Base-by-base conservation (phyloP, 345 rosid genomes). In the Diplotaxis tenuifolia region DNA sequence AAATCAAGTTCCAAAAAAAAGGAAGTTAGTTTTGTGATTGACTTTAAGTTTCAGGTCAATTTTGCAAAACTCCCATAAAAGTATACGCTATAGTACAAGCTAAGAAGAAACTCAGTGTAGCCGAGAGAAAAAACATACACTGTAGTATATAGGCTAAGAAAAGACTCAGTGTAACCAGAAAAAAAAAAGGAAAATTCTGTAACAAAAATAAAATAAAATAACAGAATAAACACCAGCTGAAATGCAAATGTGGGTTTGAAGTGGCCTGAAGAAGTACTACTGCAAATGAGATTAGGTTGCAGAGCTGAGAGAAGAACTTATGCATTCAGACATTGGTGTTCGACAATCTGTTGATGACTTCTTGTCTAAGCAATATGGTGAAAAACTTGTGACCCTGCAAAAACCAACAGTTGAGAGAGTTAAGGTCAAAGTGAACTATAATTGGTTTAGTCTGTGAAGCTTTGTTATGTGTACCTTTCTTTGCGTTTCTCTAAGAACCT, bases 401-500 rank as follows among this genome's bases (percentile, higher is more conserved):
- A 25, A 56, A 11, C 32, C 38, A 55, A 20, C 42, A 11, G 50
- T 42, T 18, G 14, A 62, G 31, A 62, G 58, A 63, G 62, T 66
- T 65, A 2, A 66, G 45, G 12, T 58, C 38, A 58, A 71, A n/a
- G n/a, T n/a, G 56, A 61, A 55, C 67, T 8, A 50, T 3, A 72
- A 60, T 7, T 77, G 25, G 55, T 69, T 67, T 32, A 49, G 15
- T 60, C 65, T 15, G 18, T 56, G 53, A 71, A 47, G 42, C 60
- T 0, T 9, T 36, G 28, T 42, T 19, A 70, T 61, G 21, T 61
- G 21, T 80, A 90, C 96, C 96, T 86, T 75, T 88, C 93, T 76
- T 85, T 90, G 72, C 93, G 91, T 76, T 88, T 90, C 87, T 86
- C 93, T 71, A 90, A 81, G 72, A 90, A 90, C 56, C 91, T 84